A percentile compares a stretch with the other conserved stretches of the same genome.
Evolutionary conservation across 1,284 basidiomycete species (phyloP).

Genomic region (Fomitiporia mediterranea): DNA sequence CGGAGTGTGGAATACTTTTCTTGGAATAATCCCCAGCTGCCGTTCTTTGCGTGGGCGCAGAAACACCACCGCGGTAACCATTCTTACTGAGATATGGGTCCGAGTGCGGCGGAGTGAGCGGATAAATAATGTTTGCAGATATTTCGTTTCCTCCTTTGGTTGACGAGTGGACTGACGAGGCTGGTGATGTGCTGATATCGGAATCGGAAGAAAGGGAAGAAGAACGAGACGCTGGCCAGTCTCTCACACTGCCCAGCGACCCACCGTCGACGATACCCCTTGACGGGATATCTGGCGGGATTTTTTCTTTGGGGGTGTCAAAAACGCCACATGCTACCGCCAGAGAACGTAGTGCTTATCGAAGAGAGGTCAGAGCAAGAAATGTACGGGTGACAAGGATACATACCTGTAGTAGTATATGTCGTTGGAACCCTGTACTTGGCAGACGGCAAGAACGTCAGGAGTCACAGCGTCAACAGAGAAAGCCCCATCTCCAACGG

Average conservation of each 20-base stretch:
- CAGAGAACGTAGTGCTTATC: constrained; percentile 21
- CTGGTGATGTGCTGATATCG: constrained; percentile 37
- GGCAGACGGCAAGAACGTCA: constrained; percentile 78
- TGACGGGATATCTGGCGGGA: constrained; percentile 68
- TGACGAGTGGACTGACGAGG: constrained; percentile 23
- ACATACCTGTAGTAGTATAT: constrained; percentile 70
- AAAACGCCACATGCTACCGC: constrained; percentile 66
- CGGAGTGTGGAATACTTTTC: constrained; percentile 4
- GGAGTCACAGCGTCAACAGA: constrained; percentile 65
- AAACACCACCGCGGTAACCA: not conserved
- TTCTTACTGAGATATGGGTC: constrained; percentile 1
- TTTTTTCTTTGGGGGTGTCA: constrained; percentile 82
- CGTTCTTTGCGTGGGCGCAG: constrained; percentile 30
- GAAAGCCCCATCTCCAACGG: constrained; percentile 91
- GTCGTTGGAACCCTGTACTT: constrained; percentile 69
- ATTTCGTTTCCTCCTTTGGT: constrained; percentile 1
- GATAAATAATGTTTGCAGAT: constrained; percentile 16
- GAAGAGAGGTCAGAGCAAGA: constrained; percentile 6
- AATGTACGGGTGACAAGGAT: constrained; percentile 62
- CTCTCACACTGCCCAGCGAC: constrained; percentile 91
- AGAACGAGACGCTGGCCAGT: constrained; percentile 34
- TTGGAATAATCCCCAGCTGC: constrained; percentile 23
- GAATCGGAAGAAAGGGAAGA: constrained; percentile 40
- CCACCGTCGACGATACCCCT: constrained; percentile 36
- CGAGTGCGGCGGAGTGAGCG: constrained; percentile 16